Evolutionary conservation across 1,139 yeast genomes (phyloP), one percentile per base, ranked within the genome.

Genomic region (Geotrichum macrosporum): DNA sequence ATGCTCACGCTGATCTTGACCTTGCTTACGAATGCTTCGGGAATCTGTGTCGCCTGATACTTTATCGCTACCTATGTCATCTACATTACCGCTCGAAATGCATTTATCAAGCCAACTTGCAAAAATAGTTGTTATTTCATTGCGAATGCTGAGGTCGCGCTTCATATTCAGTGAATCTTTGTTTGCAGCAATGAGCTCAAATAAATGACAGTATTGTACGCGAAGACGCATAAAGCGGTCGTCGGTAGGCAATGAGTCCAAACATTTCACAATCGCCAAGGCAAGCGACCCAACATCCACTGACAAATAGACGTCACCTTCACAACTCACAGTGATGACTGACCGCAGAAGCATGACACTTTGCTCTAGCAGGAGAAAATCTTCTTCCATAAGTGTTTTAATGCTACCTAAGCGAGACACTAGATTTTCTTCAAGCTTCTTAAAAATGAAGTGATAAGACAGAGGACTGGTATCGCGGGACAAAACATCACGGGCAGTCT

Each of bases 111-210:
- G 72, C 89, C 94, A 85, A 39, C 76, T 81, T 16, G 80, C 75
- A 4, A 77, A 74, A 6, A 74, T 63, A 53, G 78, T 75, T 3
- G 87, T 77, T 64, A 78, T 77, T 41, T 67, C 67, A 59, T 84
- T 85, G 56, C 92, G 76, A n/a, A 76, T 55, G 44, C 71, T 70
- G 54, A 73, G 74, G 33, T 81, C 84, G 35, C 89, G 87, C 35
- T 72, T 66, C 51, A 61, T 55, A 39, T 60, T 59, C 33, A 63
- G 46, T 1, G 59, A 52, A 35, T 60, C 66, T 31, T 54, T 55
- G 42, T 55, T 78, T 68, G 41, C 61, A 47, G 81, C 82, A 37
- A 81, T 67, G 1, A 75, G 71, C 32, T 72, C 70, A 5, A 73
- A 69, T 53, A 81, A 66, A 53, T 78, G 76, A 48, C 85, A 78